Percentiles rank a stretch among this genome's conserved stretches.
phyloP scores from a whole-genome alignment of 2,329 filamentous ascomycete genomes.

The Aureobasidium lini region DNA sequence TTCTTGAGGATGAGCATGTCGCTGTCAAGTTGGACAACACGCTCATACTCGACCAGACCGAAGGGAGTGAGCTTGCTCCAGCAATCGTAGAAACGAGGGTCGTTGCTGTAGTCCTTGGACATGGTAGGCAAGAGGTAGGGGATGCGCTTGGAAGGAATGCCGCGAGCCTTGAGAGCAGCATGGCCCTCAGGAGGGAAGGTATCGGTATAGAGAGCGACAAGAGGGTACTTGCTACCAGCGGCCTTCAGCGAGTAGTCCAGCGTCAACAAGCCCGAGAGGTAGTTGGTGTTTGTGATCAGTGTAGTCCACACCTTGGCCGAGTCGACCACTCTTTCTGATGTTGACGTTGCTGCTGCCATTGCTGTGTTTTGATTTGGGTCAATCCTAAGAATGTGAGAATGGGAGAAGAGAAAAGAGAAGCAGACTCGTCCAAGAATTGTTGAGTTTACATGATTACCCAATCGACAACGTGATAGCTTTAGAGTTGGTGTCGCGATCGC shows the following conservation, averaged over 20 bases:
- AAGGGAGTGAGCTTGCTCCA: constrained; percentile 84
- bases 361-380: not conserved
- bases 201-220: constrained; percentile 77
- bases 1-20: constrained; percentile 79
- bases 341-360: not conserved
- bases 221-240: constrained; percentile 61
- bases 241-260: constrained; percentile 69
- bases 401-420: not conserved
- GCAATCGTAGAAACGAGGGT: constrained; percentile 81
- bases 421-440: not conserved
- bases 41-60: constrained; percentile 64
- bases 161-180: constrained; percentile 59
- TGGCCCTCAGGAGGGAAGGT: constrained; percentile 62
- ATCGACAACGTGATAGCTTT: constrained; percentile 5
- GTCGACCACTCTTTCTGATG: constrained; percentile 22
- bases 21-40: constrained; percentile 77
- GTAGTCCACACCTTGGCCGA: constrained; percentile 64
- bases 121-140: constrained; percentile 63
- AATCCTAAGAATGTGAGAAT: not conserved
- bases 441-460: constrained; percentile 2
- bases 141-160: constrained; percentile 63
- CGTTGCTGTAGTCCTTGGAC: constrained; percentile 61
- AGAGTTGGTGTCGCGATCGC: constrained; percentile 6
- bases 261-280: constrained; percentile 74
- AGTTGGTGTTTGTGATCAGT: constrained; percentile 75